Evolutionary conservation across 2,329 filamentous ascomycete genomes (phyloP).

Genomic region (Aspergillus ochraceus): DNA sequence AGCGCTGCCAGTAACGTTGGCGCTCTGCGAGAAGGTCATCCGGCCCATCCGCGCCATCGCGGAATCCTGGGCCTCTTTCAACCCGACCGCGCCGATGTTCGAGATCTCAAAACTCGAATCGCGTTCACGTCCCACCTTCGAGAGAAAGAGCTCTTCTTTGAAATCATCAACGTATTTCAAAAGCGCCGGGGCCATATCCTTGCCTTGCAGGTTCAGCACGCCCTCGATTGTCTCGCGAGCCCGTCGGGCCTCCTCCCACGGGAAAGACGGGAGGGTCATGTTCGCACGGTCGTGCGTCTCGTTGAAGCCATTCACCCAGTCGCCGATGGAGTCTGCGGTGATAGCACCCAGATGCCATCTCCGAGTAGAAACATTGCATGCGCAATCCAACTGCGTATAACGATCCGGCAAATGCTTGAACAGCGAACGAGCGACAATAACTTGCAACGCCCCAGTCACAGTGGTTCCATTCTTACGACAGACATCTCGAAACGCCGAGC

Average conservation of each 20-base stretch:
- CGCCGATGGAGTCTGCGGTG: conserved; percentile 39
- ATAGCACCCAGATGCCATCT: conserved; percentile 36
- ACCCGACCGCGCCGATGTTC: conserved; percentile 44
- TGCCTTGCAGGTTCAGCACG: conserved; percentile 27
- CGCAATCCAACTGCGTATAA: conserved; percentile 32
- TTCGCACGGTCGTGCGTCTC: conserved; percentile 28
- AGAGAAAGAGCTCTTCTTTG: conserved; percentile 35
- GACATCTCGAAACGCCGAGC: conserved; percentile 28
- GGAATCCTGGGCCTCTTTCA: conserved; percentile 4
- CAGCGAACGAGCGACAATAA: conserved; percentile 39
- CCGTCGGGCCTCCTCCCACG: conserved; percentile 35
- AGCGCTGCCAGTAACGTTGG: conserved; percentile 38
- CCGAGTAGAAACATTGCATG: conserved; percentile 40
- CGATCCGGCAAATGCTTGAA: conserved; percentile 32
- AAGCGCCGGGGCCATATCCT: conserved; percentile 37
- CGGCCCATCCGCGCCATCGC: conserved; percentile 34
- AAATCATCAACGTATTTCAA: conserved; percentile 44
- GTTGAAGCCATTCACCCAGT: conserved; percentile 37
- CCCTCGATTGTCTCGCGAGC: conserved; percentile 31
- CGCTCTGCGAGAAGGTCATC: conserved; percentile 49
- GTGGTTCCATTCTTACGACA: conserved; percentile 42
- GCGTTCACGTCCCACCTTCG: conserved; percentile 41
- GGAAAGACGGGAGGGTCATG: conserved; percentile 22
- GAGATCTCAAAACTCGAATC: conserved; percentile 46
- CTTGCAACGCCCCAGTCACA: conserved; percentile 43